Percentiles rank a stretch among this genome's conserved stretches.
Conservation (phyloP, 495 filamentous ascomycete genomes). For the Tuber indicum region DNA sequence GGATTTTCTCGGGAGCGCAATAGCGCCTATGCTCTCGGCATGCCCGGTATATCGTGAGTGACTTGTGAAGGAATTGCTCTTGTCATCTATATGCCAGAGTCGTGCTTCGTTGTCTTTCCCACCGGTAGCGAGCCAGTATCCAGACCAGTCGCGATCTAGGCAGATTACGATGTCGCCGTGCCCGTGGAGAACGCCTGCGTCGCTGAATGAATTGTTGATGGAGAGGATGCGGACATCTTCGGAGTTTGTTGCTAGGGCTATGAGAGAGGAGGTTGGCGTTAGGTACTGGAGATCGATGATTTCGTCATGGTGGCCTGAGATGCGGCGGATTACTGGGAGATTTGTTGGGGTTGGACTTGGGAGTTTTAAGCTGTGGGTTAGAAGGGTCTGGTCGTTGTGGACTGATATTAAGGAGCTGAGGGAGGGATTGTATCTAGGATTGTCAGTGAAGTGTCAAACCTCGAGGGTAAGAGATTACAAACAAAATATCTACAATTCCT, state of each 20-base stretch:
- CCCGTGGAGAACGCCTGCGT: conserved; percentile 74
- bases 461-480: conserved; percentile 5
- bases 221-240: conserved; percentile 86
- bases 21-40: conserved; percentile 88
- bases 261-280: conserved; percentile 65
- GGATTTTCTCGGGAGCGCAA: conserved; percentile 64
- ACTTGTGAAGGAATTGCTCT: conserved; percentile 65
- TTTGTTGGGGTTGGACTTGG: conserved; percentile 34
- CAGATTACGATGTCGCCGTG: conserved; percentile 95
- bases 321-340: conserved; percentile 54
- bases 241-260: conserved; percentile 90
- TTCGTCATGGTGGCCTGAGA: conserved; percentile 95
- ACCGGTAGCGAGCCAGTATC: conserved; percentile 90
- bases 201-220: conserved; percentile 66
- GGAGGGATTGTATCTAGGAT: conserved; percentile 38
- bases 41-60: conserved; percentile 80
- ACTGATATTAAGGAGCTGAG: conserved; percentile 68
- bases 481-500: conserved; percentile 63
- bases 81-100: conserved; percentile 81
- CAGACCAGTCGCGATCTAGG: conserved; percentile 89
- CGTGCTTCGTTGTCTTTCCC: conserved; percentile 94
- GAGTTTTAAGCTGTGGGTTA: conserved; percentile 57
- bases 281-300: conserved; percentile 89
- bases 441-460: conserved; percentile 45
- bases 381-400: conserved; percentile 81